phyloP scores from a whole-genome alignment of 129 eudicot genomes.

The Helichrysum umbraculigerum region DNA sequence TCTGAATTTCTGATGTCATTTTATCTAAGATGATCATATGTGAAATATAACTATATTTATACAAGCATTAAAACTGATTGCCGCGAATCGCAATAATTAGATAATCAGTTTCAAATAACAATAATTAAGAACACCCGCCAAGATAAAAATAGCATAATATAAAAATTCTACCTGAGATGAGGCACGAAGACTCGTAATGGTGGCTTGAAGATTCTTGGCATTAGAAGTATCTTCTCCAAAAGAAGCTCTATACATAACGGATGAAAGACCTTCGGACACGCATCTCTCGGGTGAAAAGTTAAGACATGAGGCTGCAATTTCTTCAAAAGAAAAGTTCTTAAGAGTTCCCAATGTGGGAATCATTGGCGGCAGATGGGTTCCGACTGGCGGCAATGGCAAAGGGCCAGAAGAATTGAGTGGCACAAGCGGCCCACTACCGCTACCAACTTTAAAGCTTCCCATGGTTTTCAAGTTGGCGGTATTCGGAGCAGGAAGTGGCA shows the following conservation, averaged over 20 bases:
- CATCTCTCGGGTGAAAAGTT: conserved; percentile 78
- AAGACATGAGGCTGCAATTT: conserved; percentile 80
- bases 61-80: too few relatives aligned
- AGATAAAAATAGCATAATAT: too few relatives aligned
- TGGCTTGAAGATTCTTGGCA: conserved; percentile 68
- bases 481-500: conserved; percentile 86
- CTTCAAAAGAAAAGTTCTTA: conserved; percentile 68
- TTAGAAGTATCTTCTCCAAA: conserved; percentile 64
- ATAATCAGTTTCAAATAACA: too few relatives aligned
- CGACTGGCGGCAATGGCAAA: conserved; percentile 58
- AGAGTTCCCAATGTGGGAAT: conserved; percentile 47
- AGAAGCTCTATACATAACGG: conserved; percentile 73
- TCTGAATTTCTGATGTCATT: too few relatives aligned
- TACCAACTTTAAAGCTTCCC: conserved; percentile 63
- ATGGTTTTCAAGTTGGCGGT: conserved; percentile 46
- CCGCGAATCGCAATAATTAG: too few relatives aligned
- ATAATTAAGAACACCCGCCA: too few relatives aligned
- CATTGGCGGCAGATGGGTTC: conserved; percentile 32
- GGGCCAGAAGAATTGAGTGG: conserved; percentile 64
- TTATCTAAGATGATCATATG: too few relatives aligned
- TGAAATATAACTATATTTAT: too few relatives aligned
- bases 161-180: conserved; percentile 61
- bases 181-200: conserved; percentile 83
- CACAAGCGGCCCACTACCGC: conserved; percentile 52
- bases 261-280: conserved; percentile 77